Conservation (phyloP, 345 rosid species). For the Citrus unshiu region DNA sequence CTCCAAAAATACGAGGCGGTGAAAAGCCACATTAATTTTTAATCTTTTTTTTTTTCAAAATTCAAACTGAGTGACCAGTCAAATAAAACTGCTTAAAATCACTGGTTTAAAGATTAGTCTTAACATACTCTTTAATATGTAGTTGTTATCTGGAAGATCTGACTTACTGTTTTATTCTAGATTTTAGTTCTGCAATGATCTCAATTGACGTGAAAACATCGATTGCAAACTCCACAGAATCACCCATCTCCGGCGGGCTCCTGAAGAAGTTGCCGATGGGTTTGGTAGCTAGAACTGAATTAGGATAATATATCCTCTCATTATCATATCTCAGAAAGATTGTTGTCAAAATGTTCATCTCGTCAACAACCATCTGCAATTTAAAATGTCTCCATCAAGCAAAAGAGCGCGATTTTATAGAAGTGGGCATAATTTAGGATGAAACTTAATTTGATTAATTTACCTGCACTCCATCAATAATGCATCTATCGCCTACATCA, state of each 20-base stretch:
- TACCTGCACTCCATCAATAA: conserved; percentile 75
- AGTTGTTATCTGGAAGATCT: background rate
- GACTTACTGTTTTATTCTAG: conserved; percentile 48
- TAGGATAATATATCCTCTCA: conserved; percentile 67
- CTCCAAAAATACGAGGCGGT: too few species aligned
- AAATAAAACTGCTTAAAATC: too few species aligned
- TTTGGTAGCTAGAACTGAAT: conserved; percentile 54
- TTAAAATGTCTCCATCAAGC: background rate
- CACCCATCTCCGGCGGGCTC: conserved; percentile 73
- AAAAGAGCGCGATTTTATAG: background rate
- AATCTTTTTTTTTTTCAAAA: accelerated
- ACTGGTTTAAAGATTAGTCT: accelerated
- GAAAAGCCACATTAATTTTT: too few species aligned
- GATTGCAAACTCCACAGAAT: conserved; percentile 60
- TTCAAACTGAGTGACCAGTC: too few species aligned
- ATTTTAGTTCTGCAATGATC: conserved; percentile 47
- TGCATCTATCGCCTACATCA: conserved; percentile 83
- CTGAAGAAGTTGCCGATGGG: conserved; percentile 69
- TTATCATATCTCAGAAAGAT: conserved; percentile 70
- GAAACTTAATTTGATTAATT: background rate
- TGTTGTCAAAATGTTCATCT: conserved; percentile 69
- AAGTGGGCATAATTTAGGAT: background rate
- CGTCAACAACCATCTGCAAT: conserved; percentile 74
- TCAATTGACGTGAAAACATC: conserved; percentile 59
- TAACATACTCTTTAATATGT: too few species aligned